A percentile compares a stretch with the other conserved stretches of the same genome.
These are phyloP conservation scores for Gnomoniopsis sp. DNA, from an alignment of 2,329 filamentous ascomycete genomes.

Conservation along the genomic window DNA sequence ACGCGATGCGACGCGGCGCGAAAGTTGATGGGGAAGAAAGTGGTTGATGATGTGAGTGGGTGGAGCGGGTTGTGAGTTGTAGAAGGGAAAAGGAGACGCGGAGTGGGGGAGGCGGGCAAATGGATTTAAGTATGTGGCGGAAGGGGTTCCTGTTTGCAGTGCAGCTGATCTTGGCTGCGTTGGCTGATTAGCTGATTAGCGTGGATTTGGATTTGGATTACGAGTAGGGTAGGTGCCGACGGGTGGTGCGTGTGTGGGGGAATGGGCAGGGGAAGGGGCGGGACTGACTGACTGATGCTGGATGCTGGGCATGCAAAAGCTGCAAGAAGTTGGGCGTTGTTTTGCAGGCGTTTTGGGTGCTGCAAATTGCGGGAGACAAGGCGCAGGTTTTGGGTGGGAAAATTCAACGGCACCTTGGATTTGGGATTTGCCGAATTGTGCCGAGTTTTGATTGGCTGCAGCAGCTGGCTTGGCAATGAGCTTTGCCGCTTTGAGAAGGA, in stretches of 20 bases:
- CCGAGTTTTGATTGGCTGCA: neutral
- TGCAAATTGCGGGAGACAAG: neutral
- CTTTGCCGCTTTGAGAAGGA: neutral
- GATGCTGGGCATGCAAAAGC: neutral
- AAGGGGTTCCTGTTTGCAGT: conserved; percentile 23
- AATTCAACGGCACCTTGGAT: neutral
- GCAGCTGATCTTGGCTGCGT: conserved; percentile 33
- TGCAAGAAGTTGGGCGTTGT: neutral
- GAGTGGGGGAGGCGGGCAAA: conserved; percentile 38
- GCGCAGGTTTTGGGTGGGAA: neutral
- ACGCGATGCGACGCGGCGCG: too few relatives aligned
- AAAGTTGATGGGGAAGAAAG: too few relatives aligned
- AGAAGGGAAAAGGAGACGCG: conserved; percentile 30
- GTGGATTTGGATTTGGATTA: too few relatives aligned
- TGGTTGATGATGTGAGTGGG: conserved; percentile 15
- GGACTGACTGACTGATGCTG: conserved; percentile 16
- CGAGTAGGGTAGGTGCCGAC: neutral
- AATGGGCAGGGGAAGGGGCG: conserved; percentile 2
- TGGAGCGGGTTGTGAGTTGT: conserved; percentile 28
- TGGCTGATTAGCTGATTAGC: neutral
- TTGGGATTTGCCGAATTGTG: neutral
- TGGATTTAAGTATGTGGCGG: conserved; percentile 33
- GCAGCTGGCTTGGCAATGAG: neutral
- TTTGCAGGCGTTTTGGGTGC: neutral
- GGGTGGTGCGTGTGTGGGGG: conserved; percentile 23